Conservation (phyloP, 257 asterid species). For the Solanum gracilifrons region DNA sequence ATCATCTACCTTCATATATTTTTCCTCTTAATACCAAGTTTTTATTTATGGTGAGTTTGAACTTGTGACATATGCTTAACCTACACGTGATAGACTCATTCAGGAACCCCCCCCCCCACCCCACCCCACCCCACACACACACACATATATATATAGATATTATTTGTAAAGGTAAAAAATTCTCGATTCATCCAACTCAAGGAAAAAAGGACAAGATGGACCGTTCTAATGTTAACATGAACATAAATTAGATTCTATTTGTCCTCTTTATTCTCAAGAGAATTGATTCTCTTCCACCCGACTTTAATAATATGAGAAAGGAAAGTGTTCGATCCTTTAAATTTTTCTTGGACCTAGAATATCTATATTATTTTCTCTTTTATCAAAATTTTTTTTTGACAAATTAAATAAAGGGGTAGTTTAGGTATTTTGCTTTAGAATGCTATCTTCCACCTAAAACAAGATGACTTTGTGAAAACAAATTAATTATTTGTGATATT, state of each 20-base stretch:
- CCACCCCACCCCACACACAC: too few relatives aligned
- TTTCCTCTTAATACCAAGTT: too few relatives aligned
- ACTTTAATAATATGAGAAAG: background rate
- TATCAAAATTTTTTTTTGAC: background rate
- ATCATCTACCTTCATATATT: too few relatives aligned
- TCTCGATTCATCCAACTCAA: background rate
- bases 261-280: background rate
- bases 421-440: background rate
- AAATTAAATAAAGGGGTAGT: background rate
- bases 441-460: background rate
- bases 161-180: background rate
- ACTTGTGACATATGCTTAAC: too few relatives aligned
- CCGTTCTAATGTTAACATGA: background rate
- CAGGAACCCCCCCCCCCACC: too few relatives aligned
- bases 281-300: background rate
- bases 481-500: background rate
- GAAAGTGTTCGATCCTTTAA: background rate
- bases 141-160: too few relatives aligned
- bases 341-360: too few relatives aligned
- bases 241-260: background rate
- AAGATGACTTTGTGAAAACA: background rate
- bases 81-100: too few relatives aligned
- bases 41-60: too few relatives aligned
- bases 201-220: background rate
- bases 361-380: too few relatives aligned